phyloP scores from a whole-genome alignment of 2,329 filamentous ascomycete species.

The Ascochyta viciae-villosae region DNA sequence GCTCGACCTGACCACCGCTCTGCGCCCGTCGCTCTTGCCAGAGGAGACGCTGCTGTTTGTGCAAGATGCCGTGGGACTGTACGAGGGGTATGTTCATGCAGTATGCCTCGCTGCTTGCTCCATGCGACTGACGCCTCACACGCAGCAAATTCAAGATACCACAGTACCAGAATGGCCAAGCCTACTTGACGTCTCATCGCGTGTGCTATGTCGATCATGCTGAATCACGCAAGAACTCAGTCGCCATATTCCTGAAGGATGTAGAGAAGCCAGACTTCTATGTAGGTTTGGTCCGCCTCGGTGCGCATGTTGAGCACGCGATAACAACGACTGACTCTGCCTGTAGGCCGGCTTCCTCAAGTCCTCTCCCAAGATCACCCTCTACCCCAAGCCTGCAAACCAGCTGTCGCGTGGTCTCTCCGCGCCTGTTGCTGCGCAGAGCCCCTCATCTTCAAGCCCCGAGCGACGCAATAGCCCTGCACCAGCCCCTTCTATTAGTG shows the following conservation, averaged over 20 bases:
- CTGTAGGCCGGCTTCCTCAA: conserved; percentile 85
- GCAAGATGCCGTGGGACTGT: conserved; percentile 95
- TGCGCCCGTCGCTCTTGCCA: conserved; percentile 88
- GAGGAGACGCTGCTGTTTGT: conserved; percentile 97
- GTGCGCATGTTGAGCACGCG: background rate
- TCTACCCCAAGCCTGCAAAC: conserved; percentile 82
- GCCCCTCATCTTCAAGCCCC: conserved; percentile 33
- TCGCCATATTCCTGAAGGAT: conserved; percentile 86
- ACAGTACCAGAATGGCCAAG: conserved; percentile 92
- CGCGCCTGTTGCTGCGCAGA: conserved; percentile 50
- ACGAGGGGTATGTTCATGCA: conserved; percentile 80
- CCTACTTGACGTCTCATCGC: conserved; percentile 94
- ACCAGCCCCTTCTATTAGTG: conserved; percentile 63
- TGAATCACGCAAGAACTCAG: conserved; percentile 83
- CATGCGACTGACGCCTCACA: conserved; percentile 20
- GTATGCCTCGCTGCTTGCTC: conserved; percentile 12
- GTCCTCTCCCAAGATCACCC: conserved; percentile 90
- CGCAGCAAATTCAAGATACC: conserved; percentile 91
- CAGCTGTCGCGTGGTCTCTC: conserved; percentile 63
- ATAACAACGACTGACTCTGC: conserved; percentile 26
- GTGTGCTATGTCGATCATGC: conserved; percentile 92
- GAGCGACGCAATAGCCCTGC: conserved; percentile 49
- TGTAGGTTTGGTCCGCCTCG: conserved; percentile 21
- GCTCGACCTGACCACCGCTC: conserved; percentile 93
- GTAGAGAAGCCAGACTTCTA: conserved; percentile 85